Conservation (phyloP, 495 filamentous ascomycete genomes). For the Xylaria bambusicola region DNA sequence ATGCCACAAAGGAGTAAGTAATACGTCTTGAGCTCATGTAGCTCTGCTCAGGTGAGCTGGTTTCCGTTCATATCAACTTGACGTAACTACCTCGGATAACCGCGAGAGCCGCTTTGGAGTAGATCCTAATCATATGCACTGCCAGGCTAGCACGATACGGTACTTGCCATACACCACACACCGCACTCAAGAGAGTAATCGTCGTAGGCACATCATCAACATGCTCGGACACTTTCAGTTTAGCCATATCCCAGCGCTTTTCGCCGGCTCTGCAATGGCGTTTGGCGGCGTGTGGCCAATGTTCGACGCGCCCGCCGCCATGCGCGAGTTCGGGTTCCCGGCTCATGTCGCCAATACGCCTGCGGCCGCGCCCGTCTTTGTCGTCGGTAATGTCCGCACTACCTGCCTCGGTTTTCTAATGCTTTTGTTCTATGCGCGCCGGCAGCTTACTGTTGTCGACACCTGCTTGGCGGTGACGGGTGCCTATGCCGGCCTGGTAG, state of each 20-base stretch:
- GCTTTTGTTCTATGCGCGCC: constrained; percentile 33
- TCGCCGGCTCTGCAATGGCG: constrained; percentile 30
- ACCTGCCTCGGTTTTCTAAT: constrained; percentile 32
- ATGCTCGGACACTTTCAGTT: too few species aligned
- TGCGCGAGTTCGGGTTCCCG: constrained; percentile 40
- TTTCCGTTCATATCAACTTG: too few species aligned
- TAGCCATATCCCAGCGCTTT: constrained; percentile 33
- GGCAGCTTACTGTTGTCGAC: constrained; percentile 34
- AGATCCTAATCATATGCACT: too few species aligned
- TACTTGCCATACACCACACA: too few species aligned
- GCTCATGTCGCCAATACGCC: constrained; percentile 30
- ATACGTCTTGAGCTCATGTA: too few species aligned
- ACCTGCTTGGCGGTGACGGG: constrained; percentile 35
- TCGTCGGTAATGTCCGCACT: constrained; percentile 29
- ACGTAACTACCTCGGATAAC: too few species aligned
- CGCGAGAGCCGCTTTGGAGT: too few species aligned
- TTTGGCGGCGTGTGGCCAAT: constrained; percentile 38
- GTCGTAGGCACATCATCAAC: too few species aligned
- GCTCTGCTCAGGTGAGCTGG: too few species aligned
- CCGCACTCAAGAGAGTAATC: too few species aligned
- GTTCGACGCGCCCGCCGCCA: constrained; percentile 31
- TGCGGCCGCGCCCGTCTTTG: constrained; percentile 32
- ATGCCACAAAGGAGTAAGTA: too few species aligned
- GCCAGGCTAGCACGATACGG: too few species aligned
- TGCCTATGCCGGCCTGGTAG: constrained; percentile 34